phyloP scores from a whole-genome alignment of 2,329 filamentous ascomycete genomes.

The Phaeoacremonium minimum region DNA sequence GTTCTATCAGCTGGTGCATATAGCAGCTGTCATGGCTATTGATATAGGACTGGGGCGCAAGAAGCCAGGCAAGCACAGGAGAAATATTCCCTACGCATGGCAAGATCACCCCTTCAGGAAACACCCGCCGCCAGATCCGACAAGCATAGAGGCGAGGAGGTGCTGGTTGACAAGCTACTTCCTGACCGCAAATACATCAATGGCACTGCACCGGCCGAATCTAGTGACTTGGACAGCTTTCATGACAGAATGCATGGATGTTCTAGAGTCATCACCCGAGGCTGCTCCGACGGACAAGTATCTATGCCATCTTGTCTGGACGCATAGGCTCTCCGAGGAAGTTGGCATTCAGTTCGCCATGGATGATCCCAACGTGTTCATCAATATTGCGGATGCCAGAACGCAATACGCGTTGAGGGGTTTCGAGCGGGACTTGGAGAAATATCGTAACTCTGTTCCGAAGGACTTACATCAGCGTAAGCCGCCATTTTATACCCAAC shows the following conservation, averaged over 20 bases:
- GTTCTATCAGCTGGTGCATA: conserved; percentile 83
- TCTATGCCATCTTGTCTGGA: conserved; percentile 55
- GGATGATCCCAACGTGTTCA: conserved; percentile 54
- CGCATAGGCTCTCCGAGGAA: conserved; percentile 63
- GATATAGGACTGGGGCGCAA: conserved; percentile 67
- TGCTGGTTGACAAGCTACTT: conserved; percentile 59
- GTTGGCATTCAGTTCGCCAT: conserved; percentile 62
- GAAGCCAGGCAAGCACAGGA: conserved; percentile 23
- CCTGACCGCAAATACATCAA: conserved; percentile 53
- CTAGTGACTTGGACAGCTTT: conserved; percentile 57
- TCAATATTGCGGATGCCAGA: conserved; percentile 56
- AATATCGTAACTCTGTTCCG: conserved; percentile 52
- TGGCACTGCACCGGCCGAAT: conserved; percentile 57
- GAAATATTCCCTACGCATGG: conserved; percentile 32
- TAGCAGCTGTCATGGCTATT: conserved; percentile 76
- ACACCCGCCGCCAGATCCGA: conserved; percentile 42
- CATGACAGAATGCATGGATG: conserved; percentile 54
- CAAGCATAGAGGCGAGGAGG: conserved; percentile 49
- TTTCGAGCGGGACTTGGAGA: conserved; percentile 61
- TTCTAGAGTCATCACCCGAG: conserved; percentile 49
- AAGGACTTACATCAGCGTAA: conserved; percentile 50
- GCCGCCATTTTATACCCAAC: conserved; percentile 19
- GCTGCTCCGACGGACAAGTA: conserved; percentile 52
- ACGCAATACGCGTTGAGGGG: conserved; percentile 61
- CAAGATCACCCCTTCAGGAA: conserved; percentile 37